phyloP scores from a whole-genome alignment of 352 stramenopile genomes.

The Globisporangium cederbergense region DNA sequence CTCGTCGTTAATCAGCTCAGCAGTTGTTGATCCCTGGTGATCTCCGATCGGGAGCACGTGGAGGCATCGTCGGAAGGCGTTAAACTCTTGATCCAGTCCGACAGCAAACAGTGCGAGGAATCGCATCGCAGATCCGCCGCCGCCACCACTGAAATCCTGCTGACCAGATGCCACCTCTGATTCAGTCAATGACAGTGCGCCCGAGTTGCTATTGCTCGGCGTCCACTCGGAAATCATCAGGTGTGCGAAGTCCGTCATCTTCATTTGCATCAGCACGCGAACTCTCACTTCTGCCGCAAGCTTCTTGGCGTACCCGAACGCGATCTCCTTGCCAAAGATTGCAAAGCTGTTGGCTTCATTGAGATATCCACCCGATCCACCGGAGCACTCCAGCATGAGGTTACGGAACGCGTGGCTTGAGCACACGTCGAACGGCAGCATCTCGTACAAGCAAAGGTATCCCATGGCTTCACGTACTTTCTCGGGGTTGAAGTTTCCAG shows the following conservation, averaged over 20 bases:
- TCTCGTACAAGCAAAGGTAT: conserved; percentile 62
- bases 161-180: conserved; percentile 6
- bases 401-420: conserved; percentile 53
- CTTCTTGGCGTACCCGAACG: conserved; percentile 46
- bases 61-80: conserved; percentile 55
- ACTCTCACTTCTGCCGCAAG: conserved; percentile 47
- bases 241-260: conserved; percentile 54
- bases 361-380: conserved; percentile 24
- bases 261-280: conserved; percentile 50
- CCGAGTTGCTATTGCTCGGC: conserved; percentile 9
- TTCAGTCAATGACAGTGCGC: not conserved
- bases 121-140: not conserved
- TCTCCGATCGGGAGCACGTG: conserved; percentile 35
- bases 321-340: conserved; percentile 44
- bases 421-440: conserved; percentile 68
- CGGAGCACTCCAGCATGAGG: conserved; percentile 55
- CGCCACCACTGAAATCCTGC: not conserved
- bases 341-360: conserved; percentile 40
- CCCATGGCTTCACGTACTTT: conserved; percentile 59
- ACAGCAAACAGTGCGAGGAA: conserved; percentile 59
- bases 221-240: conserved; percentile 57
- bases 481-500: conserved; percentile 35
- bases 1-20: conserved; percentile 26
- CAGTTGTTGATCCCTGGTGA: conserved; percentile 17
- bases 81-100: conserved; percentile 64